A percentile compares a stretch with the other conserved stretches of the same genome.
Evolutionary conservation across 139 green algal genomes (phyloP).

Genomic region (Nannochloris sp.): DNA sequence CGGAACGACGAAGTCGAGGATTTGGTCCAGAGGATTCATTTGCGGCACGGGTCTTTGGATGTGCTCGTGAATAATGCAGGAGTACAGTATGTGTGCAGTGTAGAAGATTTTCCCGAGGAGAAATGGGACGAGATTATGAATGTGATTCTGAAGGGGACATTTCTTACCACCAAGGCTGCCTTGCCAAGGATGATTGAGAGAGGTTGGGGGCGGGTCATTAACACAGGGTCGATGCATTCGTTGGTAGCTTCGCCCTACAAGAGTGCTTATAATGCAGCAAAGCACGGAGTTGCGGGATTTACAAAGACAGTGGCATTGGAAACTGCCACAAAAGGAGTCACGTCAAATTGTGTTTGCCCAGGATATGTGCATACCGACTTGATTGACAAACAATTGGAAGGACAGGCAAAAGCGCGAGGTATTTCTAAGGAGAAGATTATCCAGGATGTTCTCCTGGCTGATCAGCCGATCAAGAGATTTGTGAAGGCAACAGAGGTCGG

Average conservation of each 20-base stretch:
- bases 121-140: conserved; percentile 72
- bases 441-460: conserved; percentile 69
- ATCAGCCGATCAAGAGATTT: conserved; percentile 84
- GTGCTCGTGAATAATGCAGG: conserved; percentile 60
- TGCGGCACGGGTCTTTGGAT: conserved; percentile 32
- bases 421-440: conserved; percentile 42
- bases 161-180: conserved; percentile 74
- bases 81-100: conserved; percentile 74
- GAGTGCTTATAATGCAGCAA: conserved; percentile 83
- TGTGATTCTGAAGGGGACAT: conserved; percentile 59
- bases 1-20: conserved; percentile 14
- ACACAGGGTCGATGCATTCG: conserved; percentile 79
- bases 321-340: conserved; percentile 47
- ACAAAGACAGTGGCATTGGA: conserved; percentile 79
- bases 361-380: conserved; percentile 48
- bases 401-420: conserved; percentile 52
- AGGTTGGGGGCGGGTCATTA: conserved; percentile 76
- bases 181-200: conserved; percentile 70
- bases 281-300: conserved; percentile 76
- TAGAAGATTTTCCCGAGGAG: conserved; percentile 72
- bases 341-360: conserved; percentile 23
- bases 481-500: conserved; percentile 66
- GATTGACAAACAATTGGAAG: conserved; percentile 58
- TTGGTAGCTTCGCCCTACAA: conserved; percentile 83
- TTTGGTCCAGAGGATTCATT: conserved; percentile 36